A percentile compares a stretch with the other conserved stretches of the same genome.
These are phyloP conservation scores for Primulina eburnea DNA, from an alignment of 257 asterid genomes.

Conservation along the genomic window DNA sequence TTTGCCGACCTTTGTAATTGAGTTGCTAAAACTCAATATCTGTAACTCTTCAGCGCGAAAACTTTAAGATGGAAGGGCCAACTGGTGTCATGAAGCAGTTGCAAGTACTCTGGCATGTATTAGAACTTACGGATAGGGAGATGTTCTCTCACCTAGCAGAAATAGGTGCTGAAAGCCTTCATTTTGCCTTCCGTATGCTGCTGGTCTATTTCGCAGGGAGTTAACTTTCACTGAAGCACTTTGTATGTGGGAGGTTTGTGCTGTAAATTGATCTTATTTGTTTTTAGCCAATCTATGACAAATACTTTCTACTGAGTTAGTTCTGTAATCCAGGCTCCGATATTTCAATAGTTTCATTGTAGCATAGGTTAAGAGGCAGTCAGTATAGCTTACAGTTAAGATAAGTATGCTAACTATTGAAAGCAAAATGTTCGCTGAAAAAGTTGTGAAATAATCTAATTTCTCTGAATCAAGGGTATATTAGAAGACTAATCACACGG, in stretches of 20 bases:
- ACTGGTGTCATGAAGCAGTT: constrained; percentile 98
- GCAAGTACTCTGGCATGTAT: constrained; percentile 86
- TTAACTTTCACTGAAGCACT: constrained; percentile 88
- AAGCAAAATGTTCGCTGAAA: background rate
- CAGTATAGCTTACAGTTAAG: background rate
- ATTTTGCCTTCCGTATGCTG: constrained; percentile 97
- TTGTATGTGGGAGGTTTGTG: constrained; percentile 98
- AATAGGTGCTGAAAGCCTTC: constrained; percentile 97
- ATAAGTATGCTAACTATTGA: background rate
- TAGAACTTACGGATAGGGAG: constrained; percentile 86
- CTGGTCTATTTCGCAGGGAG: constrained; percentile 99
- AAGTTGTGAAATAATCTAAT: background rate
- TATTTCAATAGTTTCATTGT: constrained; percentile 4
- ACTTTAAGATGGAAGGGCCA: constrained; percentile 95
- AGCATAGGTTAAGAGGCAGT: background rate
- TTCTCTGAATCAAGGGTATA: background rate
- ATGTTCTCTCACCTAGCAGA: constrained; percentile 79
- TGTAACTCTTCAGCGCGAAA: constrained; percentile 63
- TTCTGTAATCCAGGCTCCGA: background rate
- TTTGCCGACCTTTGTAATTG: constrained; percentile 11
- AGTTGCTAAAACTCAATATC: constrained; percentile 22
- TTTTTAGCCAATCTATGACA: constrained; percentile 17
- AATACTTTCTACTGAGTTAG: constrained; percentile 14
- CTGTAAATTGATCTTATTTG: constrained; percentile 24
- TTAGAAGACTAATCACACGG: constrained; percentile 11